Evolutionary conservation across 2,329 filamentous ascomycete genomes (phyloP).

Genomic region (Botrytis medusae): DNA sequence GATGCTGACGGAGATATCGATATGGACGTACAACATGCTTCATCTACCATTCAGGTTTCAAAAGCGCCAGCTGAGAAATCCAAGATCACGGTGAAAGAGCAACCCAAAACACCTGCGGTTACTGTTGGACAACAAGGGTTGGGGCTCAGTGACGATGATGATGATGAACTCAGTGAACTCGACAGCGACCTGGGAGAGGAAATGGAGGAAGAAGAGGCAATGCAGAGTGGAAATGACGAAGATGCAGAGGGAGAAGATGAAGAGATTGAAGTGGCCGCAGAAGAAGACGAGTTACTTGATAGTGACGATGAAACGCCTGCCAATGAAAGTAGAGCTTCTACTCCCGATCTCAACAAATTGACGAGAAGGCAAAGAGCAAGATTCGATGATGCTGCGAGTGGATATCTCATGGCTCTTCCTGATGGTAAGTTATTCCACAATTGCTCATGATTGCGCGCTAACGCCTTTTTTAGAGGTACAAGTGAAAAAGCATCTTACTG

Average conservation of each 20-base stretch:
- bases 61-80: constrained; percentile 32
- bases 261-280: constrained; percentile 44
- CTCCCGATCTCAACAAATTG: constrained; percentile 64
- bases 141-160: constrained; percentile 40
- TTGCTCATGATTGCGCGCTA: constrained; percentile 22
- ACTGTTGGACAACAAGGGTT: constrained; percentile 39
- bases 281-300: constrained; percentile 40
- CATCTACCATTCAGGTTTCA: constrained; percentile 39
- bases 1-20: constrained; percentile 47
- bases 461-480: constrained; percentile 54
- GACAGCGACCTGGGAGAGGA: constrained; percentile 45
- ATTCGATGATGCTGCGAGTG: constrained; percentile 51
- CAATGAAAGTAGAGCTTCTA: constrained; percentile 54
- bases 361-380: constrained; percentile 67
- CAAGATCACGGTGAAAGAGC: constrained; percentile 34
- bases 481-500: constrained; percentile 70
- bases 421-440: constrained; percentile 38
- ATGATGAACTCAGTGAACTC: constrained; percentile 41
- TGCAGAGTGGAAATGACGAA: constrained; percentile 41
- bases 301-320: constrained; percentile 45
- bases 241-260: constrained; percentile 50
- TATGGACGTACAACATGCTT: constrained; percentile 37
- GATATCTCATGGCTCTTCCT: constrained; percentile 46
- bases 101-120: constrained; percentile 29
- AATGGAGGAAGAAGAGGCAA: constrained; percentile 51